Base-by-base conservation (phyloP, 1,284 basidiomycete genomes). In the Ceratobasidium sp. region DNA sequence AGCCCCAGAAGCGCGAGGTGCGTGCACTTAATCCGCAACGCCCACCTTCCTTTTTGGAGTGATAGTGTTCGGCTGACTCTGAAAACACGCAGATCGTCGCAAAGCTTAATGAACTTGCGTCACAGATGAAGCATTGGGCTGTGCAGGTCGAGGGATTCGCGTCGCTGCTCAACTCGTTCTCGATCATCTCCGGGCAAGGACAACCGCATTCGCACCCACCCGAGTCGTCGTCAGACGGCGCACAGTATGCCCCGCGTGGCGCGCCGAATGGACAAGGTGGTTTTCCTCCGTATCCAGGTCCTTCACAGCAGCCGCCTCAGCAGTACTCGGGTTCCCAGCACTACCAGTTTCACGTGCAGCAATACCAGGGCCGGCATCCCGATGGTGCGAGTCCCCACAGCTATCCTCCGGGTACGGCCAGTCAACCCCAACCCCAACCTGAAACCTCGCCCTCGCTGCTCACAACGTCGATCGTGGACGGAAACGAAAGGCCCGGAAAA, bases 1-100 rank as follows among this genome's bases (percentile, higher is more conserved):
- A 71, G 54, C 39, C 68, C 56, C 68, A 71, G 68, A 71, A 71
- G 68, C 54, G 68, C 41, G 68, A 71, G 68, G 68, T 71, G 14
- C 54, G 68, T 54, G 8, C 14, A 1, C n/a, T 31, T 14, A 27
- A 8, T 24, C 22, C 51, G 19, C 54, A 37, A 58, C 54, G 54
- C 54, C 54, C 29, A 37, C 53, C 48, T 58, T 41, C 53, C 53
- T 71, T 56, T 62, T 62, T 24, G 37, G 22, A 34, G 11, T 24
- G 24, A 4, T 43, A 27, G 29, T 37, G 34, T 69, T 69, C 41
- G 51, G 49, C 34, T 41, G 22, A 37, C 54, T 61, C 51, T 68
- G 31, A 34, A 65, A 65, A 48, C 14, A 61, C 37, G 56, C 39
- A 71, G 68, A 71, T 71, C 56, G 56, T 71, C 14, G 68, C 54